phyloP scores from a whole-genome alignment of 148 eudicot species.

The Amaranthus hypochondriacus region DNA sequence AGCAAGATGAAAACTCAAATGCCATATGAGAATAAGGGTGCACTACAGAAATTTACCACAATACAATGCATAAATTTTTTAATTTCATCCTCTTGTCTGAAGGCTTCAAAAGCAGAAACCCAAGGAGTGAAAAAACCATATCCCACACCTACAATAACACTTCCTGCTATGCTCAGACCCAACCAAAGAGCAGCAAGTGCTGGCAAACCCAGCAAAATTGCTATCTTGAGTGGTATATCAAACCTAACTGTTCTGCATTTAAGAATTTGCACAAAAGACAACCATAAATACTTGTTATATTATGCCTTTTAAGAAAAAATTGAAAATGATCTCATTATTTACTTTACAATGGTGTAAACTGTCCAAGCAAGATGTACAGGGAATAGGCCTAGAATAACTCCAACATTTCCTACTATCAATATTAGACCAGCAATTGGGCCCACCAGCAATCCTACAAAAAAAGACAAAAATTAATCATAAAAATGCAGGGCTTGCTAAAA shows the following conservation, averaged over 20 bases:
- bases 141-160: conserved; percentile 82
- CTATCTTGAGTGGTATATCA: conserved; percentile 73
- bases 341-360: conserved; percentile 77
- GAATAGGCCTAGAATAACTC: conserved; percentile 66
- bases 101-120: conserved; percentile 92
- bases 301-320: background rate
- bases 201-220: conserved; percentile 72
- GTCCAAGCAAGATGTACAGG: conserved; percentile 89
- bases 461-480: too few species aligned
- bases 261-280: conserved; percentile 10
- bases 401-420: conserved; percentile 73
- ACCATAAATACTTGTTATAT: conserved; percentile 14
- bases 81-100: conserved; percentile 61
- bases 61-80: conserved; percentile 64
- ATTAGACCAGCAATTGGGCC: conserved; percentile 83
- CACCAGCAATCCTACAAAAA: conserved; percentile 63
- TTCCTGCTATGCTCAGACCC: conserved; percentile 70
- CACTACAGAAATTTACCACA: conserved; percentile 55
- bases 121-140: conserved; percentile 97
- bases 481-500: too few species aligned
- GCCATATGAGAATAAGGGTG: background rate
- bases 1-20: background rate
- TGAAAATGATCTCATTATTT: conserved; percentile 14
- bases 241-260: conserved; percentile 56
- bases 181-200: conserved; percentile 78